Evolutionary conservation across 192 early-diverging fungal species (phyloP).

Genomic region (Podila verticillata): DNA sequence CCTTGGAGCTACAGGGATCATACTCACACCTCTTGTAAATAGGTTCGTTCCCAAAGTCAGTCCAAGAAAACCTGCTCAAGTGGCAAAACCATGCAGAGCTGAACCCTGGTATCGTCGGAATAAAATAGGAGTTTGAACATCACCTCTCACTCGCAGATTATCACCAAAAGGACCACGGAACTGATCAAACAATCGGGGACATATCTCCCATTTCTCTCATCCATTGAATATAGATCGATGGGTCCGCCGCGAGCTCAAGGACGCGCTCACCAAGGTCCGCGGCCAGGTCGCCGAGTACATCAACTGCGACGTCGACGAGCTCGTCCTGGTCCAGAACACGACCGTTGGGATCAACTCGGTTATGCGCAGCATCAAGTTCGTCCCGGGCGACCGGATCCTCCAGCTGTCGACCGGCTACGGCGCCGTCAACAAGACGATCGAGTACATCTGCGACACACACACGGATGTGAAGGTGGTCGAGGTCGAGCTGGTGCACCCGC

Average conservation of each 20-base stretch:
- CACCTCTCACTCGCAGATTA: not conserved
- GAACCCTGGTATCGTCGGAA: constrained; percentile 19
- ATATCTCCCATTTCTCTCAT: not conserved
- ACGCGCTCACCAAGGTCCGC: constrained; percentile 38
- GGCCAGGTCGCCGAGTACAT: constrained; percentile 55
- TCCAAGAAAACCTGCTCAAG: constrained; percentile 30
- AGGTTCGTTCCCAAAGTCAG: constrained; percentile 47
- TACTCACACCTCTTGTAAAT: constrained; percentile 4
- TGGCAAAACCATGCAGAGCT: constrained; percentile 28
- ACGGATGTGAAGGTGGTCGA: constrained; percentile 52
- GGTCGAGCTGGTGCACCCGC: constrained; percentile 58
- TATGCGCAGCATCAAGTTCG: constrained; percentile 55
- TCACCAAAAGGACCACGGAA: too few relatives aligned
- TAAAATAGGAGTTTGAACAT: not conserved
- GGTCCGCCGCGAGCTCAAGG: constrained; percentile 55
- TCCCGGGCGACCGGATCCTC: constrained; percentile 60
- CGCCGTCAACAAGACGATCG: constrained; percentile 57
- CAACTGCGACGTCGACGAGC: constrained; percentile 58
- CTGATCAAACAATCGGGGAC: too few relatives aligned
- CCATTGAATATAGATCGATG: constrained; percentile 55
- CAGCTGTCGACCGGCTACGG: constrained; percentile 66
- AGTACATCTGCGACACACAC: constrained; percentile 55
- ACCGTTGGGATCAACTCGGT: constrained; percentile 65
- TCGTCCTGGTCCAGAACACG: constrained; percentile 69
- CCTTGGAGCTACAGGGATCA: too few relatives aligned